These are phyloP conservation scores for Vanilla planifolia DNA, from an alignment of 106 monocot genomes.

Conservation along the genomic window DNA sequence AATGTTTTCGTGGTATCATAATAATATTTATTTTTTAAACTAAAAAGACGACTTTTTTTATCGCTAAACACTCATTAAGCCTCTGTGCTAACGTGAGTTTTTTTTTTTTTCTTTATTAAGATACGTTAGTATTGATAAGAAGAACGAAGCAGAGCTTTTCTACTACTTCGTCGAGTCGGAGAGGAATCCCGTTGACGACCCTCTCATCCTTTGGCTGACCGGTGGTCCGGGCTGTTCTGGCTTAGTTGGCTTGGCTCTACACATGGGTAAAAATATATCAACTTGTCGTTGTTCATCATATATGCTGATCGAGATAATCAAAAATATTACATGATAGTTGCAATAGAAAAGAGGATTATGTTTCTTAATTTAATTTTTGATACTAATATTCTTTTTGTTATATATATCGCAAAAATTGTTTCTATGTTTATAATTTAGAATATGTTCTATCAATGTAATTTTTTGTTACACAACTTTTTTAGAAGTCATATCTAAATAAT, in stretches of 20 bases:
- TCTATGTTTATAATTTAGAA: not conserved
- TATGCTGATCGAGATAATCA: too few relatives aligned
- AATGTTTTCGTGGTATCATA: too few relatives aligned
- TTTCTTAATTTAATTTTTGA: too few relatives aligned
- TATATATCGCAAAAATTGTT: not conserved
- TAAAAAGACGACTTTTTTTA: not conserved
- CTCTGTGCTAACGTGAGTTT: not conserved
- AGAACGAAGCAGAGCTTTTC: constrained; percentile 12
- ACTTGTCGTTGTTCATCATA: not conserved
- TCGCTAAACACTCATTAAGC: too few relatives aligned
- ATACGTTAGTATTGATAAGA: constrained; percentile 2
- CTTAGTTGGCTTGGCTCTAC: constrained; percentile 2
- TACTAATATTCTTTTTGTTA: not conserved
- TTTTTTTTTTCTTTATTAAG: not conserved
- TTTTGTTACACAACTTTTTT: too few relatives aligned
- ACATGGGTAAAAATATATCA: not conserved
- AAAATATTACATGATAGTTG: too few relatives aligned
- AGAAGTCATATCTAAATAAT: too few relatives aligned
- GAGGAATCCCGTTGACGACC: constrained; percentile 10
- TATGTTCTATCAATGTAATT: not conserved
- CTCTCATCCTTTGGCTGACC: constrained; percentile 16
- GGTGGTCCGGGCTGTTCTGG: constrained; percentile 16
- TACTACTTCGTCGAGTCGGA: constrained; percentile 17
- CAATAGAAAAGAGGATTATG: too few relatives aligned
- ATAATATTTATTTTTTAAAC: too few relatives aligned